Evolutionary conservation across 75 land plant species (phyloP).

Genomic region (Picea sitchensis): DNA sequence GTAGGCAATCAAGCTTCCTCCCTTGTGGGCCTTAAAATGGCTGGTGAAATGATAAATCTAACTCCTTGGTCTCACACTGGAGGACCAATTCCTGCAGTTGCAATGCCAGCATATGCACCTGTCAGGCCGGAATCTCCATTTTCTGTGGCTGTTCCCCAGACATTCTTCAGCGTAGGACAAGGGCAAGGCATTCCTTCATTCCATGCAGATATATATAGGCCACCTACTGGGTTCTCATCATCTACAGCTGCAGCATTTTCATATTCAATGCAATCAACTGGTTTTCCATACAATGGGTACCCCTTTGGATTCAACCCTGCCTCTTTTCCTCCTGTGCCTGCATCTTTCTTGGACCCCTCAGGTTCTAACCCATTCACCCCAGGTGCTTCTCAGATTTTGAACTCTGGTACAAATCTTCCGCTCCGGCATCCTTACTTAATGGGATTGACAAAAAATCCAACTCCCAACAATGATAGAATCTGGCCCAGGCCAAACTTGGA

Average conservation of each 20-base stretch:
- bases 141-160: slow-evolving; percentile 10
- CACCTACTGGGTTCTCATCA: slow-evolving; percentile 5
- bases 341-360: slow-evolving; percentile 8
- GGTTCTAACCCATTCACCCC: background rate
- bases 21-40: slow-evolving; percentile 8
- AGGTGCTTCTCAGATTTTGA: slow-evolving; percentile 3
- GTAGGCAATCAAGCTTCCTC: background rate
- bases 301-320: slow-evolving; percentile 8
- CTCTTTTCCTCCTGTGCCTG: slow-evolving; percentile 15
- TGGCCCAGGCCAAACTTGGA: slow-evolving; percentile 35
- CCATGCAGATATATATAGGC: slow-evolving; percentile 15
- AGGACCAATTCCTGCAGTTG: slow-evolving; percentile 5
- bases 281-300: background rate
- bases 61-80: slow-evolving; percentile 23
- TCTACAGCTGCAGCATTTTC: slow-evolving; percentile 10
- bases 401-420: slow-evolving; percentile 6
- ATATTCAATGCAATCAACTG: background rate
- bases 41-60: slow-evolving; percentile 11
- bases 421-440: slow-evolving; percentile 17
- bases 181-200: slow-evolving; percentile 12
- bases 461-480: background rate
- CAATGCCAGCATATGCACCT: slow-evolving; percentile 19
- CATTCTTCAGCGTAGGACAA: slow-evolving; percentile 1
- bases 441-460: slow-evolving; percentile 5
- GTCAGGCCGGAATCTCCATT: slow-evolving; percentile 11